Conservation (phyloP, 2,329 filamentous ascomycete species). For the Emmonsia crescens region DNA sequence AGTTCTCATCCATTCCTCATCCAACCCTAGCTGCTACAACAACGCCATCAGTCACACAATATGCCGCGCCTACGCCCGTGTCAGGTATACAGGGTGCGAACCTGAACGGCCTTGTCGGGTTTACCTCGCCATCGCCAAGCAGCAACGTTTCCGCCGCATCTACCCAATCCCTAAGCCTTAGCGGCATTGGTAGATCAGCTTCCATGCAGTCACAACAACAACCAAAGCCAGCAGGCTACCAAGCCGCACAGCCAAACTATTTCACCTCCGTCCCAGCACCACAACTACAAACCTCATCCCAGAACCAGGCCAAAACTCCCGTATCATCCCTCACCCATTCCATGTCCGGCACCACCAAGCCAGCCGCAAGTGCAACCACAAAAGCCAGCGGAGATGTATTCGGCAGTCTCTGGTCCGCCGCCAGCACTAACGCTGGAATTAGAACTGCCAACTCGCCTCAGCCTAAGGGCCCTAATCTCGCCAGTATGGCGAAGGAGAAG, state of each 20-base stretch:
- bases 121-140: constrained; percentile 55
- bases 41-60: constrained; percentile 49
- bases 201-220: constrained; percentile 34
- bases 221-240: constrained; percentile 54
- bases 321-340: constrained; percentile 31
- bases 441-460: constrained; percentile 58
- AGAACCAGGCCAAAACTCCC: constrained; percentile 27
- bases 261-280: constrained; percentile 63
- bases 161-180: constrained; percentile 46
- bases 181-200: constrained; percentile 24
- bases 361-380: constrained; percentile 30
- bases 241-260: constrained; percentile 80
- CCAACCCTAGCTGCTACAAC: constrained; percentile 35
- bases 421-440: constrained; percentile 59
- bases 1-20: constrained; percentile 31
- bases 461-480: constrained; percentile 65
- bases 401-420: constrained; percentile 65
- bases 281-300: constrained; percentile 25
- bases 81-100: constrained; percentile 72
- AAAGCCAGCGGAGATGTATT: constrained; percentile 64
- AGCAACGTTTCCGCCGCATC: constrained; percentile 51
- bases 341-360: constrained; percentile 38
- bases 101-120: constrained; percentile 65
- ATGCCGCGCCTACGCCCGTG: constrained; percentile 72
- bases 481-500: constrained; percentile 96